A percentile compares a stretch with the other conserved stretches of the same genome.
Conservation (phyloP, 2,329 filamentous ascomycete genomes). For the Fusarium papillatum region DNA sequence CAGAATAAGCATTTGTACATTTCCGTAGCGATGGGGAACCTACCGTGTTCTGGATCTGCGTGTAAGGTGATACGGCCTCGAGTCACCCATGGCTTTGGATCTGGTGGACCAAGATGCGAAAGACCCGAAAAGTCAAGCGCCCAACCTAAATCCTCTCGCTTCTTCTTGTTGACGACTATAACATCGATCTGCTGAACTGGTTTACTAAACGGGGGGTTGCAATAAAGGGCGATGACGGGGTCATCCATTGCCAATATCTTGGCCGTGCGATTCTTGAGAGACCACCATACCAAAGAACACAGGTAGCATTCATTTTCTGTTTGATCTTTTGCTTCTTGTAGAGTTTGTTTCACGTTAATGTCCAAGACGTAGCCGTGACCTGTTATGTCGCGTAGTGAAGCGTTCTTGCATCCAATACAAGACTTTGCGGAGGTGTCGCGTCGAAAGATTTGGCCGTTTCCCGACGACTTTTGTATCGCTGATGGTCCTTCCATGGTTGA, state of each 20-base stretch:
- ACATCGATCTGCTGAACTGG: constrained; percentile 2
- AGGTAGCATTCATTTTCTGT: neutral
- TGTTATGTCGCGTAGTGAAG: neutral
- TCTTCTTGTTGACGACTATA: neutral
- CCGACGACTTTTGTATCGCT: neutral
- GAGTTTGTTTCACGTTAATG: neutral
- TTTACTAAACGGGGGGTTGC: neutral
- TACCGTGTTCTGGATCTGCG: neutral
- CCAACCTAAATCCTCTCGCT: neutral
- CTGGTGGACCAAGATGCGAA: neutral
- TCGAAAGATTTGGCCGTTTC: neutral
- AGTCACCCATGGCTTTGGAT: neutral
- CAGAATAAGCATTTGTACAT: neutral
- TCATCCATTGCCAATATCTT: neutral
- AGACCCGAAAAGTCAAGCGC: neutral
- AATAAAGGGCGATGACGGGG: neutral
- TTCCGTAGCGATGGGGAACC: neutral
- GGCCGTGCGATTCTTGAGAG: neutral
- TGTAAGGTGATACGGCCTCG: neutral
- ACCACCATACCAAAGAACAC: neutral
- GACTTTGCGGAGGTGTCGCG: neutral
- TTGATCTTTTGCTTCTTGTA: neutral
- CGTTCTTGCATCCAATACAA: neutral
- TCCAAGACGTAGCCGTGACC: neutral
- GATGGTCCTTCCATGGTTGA: neutral